phyloP scores from a whole-genome alignment of 1,284 basidiomycete species.

The Leccinum solheimii region DNA sequence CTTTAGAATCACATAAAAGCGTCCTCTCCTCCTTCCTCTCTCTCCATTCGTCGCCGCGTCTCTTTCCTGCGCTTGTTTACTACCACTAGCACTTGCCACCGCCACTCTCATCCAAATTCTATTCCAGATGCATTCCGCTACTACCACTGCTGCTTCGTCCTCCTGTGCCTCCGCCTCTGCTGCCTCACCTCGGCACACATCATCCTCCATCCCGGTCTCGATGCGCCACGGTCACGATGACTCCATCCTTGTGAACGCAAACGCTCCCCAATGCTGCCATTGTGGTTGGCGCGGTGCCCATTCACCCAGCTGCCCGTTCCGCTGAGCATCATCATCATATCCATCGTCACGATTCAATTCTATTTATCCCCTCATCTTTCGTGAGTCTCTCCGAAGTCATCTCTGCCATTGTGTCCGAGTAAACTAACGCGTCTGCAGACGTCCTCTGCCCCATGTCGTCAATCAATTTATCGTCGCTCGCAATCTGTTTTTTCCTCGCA shows the following conservation, averaged over 20 bases:
- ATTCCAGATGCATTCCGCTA: constrained; percentile 25
- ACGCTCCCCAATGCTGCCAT: constrained; percentile 72
- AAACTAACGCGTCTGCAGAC: constrained; percentile 17
- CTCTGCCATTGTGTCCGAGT: neutral
- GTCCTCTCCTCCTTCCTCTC: neutral
- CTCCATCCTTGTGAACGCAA: constrained; percentile 34
- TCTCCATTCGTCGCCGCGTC: constrained; percentile 1
- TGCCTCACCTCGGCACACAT: constrained; percentile 15
- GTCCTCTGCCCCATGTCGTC: constrained; percentile 29
- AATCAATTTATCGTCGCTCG: constrained; percentile 32
- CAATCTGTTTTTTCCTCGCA: constrained; percentile 29
- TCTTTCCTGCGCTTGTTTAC: neutral
- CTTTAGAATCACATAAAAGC: constrained; percentile 29
- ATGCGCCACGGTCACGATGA: constrained; percentile 23
- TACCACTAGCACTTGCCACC: neutral
- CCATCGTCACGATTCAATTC: constrained; percentile 13
- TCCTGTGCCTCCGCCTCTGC: constrained; percentile 15
- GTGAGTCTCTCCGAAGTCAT: constrained; percentile 18
- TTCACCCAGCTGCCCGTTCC: constrained; percentile 68
- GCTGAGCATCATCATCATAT: constrained; percentile 16
- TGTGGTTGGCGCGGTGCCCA: constrained; percentile 70
- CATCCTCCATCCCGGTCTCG: constrained; percentile 22
- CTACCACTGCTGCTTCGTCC: constrained; percentile 4
- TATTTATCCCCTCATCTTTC: constrained; percentile 30
- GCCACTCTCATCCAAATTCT: neutral